Percentiles rank a stretch among this genome's conserved stretches.
These are phyloP conservation scores for Desmodesmus armatus DNA, from an alignment of 139 green algal species.

Conservation along the genomic window DNA sequence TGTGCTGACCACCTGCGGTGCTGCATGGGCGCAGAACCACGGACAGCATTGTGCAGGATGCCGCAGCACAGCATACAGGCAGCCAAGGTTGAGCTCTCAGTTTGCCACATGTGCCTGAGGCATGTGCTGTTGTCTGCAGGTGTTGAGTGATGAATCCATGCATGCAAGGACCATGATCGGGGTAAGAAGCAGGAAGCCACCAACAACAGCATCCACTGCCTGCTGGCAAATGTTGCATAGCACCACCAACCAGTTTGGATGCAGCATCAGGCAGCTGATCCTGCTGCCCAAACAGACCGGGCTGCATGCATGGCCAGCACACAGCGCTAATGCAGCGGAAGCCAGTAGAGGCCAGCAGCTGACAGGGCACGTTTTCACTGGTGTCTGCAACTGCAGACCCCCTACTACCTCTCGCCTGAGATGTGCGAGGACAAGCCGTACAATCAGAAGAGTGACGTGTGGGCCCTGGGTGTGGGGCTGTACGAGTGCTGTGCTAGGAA, in stretches of 20 bases:
- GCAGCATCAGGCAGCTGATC: no score
- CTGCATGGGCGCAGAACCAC: no score
- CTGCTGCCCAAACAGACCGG: neutral
- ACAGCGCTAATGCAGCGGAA: neutral
- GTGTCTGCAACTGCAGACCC: constrained; percentile 67
- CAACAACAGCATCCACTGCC: neutral
- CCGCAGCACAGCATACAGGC: no score
- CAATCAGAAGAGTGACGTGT: constrained; percentile 82
- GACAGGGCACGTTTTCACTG: neutral
- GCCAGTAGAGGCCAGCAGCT: neutral
- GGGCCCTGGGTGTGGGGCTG: constrained; percentile 75
- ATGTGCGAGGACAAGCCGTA: constrained; percentile 88
- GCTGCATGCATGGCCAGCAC: neutral
- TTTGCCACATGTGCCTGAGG: no score
- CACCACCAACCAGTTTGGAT: no score
- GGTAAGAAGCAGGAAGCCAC: neutral
- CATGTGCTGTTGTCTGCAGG: no score
- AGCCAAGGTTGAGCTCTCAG: no score
- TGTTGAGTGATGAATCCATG: no score
- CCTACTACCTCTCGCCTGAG: constrained; percentile 84
- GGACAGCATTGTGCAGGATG: no score
- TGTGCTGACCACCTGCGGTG: no score
- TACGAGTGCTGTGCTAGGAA: constrained; percentile 77
- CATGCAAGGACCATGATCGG: no score
- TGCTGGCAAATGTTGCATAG: no score